These are phyloP conservation scores for Moesziomyces globuligerus DNA, from an alignment of 1,284 basidiomycete genomes.

Conservation along the genomic window DNA sequence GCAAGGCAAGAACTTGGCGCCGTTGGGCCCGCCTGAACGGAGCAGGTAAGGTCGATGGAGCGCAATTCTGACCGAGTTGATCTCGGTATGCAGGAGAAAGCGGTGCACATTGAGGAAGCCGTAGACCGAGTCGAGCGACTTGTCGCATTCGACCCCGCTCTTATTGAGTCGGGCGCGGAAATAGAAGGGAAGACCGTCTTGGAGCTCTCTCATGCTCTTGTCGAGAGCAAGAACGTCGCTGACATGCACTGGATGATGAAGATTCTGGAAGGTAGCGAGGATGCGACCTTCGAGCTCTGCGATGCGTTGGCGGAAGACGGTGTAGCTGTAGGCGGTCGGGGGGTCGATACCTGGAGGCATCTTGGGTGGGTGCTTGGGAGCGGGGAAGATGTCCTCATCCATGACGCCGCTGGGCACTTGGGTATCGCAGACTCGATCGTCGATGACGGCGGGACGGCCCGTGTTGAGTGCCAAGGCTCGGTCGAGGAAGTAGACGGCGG, in stretches of 20 bases:
- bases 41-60: conserved; percentile 60
- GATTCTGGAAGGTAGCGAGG: conserved; percentile 40
- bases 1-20: conserved; percentile 42
- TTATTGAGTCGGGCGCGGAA: conserved; percentile 38
- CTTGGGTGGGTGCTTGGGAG: conserved; percentile 37
- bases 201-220: conserved; percentile 37
- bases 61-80: conserved; percentile 52
- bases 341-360: conserved; percentile 43
- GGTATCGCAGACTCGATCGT: conserved; percentile 56
- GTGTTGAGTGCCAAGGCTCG: conserved; percentile 49
- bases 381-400: conserved; percentile 46
- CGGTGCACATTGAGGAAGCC: conserved; percentile 58
- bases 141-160: conserved; percentile 42
- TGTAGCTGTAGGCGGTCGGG: conserved; percentile 47
- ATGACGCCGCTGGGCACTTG: conserved; percentile 44
- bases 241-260: conserved; percentile 44
- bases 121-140: conserved; percentile 49
- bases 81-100: conserved; percentile 57
- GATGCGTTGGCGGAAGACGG: conserved; percentile 46
- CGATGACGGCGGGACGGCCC: conserved; percentile 58
- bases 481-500: conserved; percentile 53
- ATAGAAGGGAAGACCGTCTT: conserved; percentile 56
- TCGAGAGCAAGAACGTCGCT: conserved; percentile 55
- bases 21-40: conserved; percentile 43
- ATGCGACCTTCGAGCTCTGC: conserved; percentile 45